These are phyloP conservation scores for Myotisia sp. DNA, from an alignment of 2,329 filamentous ascomycete species.

Conservation along the genomic window DNA sequence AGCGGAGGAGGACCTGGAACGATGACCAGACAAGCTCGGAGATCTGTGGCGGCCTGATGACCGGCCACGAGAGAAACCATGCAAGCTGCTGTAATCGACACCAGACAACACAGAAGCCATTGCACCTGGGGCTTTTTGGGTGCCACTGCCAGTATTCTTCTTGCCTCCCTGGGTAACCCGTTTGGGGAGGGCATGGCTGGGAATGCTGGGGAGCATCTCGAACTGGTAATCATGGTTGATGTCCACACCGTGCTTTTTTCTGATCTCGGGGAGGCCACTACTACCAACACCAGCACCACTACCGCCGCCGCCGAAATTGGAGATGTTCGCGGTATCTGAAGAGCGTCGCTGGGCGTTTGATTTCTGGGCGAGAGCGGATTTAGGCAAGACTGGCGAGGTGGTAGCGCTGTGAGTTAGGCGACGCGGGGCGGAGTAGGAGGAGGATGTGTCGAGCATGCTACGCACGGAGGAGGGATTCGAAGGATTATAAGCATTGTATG, in stretches of 20 bases:
- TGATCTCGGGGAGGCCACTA: slow-evolving; percentile 14
- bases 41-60: slow-evolving; percentile 27
- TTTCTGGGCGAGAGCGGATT: slow-evolving; percentile 18
- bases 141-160: slow-evolving; percentile 17
- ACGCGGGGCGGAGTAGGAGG: slow-evolving; percentile 20
- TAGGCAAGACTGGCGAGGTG: slow-evolving; percentile 21
- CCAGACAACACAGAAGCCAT: slow-evolving; percentile 36
- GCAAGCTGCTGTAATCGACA: slow-evolving; percentile 22
- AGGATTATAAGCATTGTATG: slow-evolving; percentile 13
- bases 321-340: slow-evolving; percentile 20
- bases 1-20: slow-evolving; percentile 26
- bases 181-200: slow-evolving; percentile 28
- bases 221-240: slow-evolving; percentile 28
- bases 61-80: slow-evolving; percentile 24
- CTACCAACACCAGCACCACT: too few species aligned
- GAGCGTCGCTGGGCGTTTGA: slow-evolving; percentile 24
- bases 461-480: slow-evolving; percentile 12
- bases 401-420: slow-evolving; percentile 21
- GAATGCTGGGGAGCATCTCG: slow-evolving; percentile 33
- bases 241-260: slow-evolving; percentile 16
- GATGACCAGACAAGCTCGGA: slow-evolving; percentile 25
- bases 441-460: slow-evolving; percentile 26
- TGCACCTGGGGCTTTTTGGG: slow-evolving; percentile 23
- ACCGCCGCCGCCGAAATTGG: too few species aligned
- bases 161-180: slow-evolving; percentile 31